Evolutionary conservation across 164 flowering plant genomes (phyloP).

Genomic region (Magnolia kwangsiensis): DNA sequence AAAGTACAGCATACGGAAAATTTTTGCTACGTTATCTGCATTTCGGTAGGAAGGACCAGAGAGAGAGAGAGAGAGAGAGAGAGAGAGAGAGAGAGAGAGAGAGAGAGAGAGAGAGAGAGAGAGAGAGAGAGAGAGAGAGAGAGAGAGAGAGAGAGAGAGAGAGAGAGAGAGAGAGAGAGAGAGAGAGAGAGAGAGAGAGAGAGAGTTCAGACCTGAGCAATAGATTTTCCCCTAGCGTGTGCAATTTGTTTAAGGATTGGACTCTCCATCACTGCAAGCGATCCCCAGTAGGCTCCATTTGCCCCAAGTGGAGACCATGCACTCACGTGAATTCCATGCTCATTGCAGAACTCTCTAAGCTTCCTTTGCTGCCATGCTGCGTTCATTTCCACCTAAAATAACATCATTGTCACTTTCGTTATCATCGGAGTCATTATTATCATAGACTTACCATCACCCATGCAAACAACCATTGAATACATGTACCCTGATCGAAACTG

Average conservation of each 20-base stretch:
- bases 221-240: conserved; percentile 20
- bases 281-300: conserved; percentile 21
- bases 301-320: conserved; percentile 32
- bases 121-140: too few species aligned
- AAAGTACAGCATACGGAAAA: too few species aligned
- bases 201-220: conserved; percentile 24
- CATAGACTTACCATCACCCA: too few species aligned
- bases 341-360: conserved; percentile 22
- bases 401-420: background rate
- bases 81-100: too few species aligned
- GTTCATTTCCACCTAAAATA: conserved; percentile 26
- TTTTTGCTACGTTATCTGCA: too few species aligned
- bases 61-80: too few species aligned
- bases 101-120: too few species aligned
- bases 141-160: background rate
- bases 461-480: too few species aligned
- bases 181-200: background rate
- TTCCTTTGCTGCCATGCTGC: conserved; percentile 28
- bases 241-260: conserved; percentile 28
- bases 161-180: background rate
- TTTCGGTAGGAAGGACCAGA: too few species aligned
- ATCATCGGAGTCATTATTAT: background rate
- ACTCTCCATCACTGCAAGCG: conserved; percentile 14
- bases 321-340: conserved; percentile 21
- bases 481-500: too few species aligned